Percentiles rank a stretch among this genome's conserved stretches.
phyloP scores from a whole-genome alignment of 225 moss, liverwort and hornwort species.

The Marchantia paleacea region DNA sequence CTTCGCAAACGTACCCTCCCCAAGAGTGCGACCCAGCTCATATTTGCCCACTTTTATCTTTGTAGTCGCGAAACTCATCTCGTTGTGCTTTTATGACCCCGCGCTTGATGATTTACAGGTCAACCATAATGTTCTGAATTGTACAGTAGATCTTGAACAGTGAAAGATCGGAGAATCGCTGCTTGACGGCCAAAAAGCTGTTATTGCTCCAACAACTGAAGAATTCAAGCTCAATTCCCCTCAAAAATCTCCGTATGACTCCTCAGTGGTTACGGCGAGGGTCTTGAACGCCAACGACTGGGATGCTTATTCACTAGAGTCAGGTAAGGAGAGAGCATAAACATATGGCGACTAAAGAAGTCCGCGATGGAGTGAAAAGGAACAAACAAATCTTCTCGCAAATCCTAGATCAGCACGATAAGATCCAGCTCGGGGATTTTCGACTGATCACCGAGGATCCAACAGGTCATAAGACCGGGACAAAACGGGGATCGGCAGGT shows the following conservation, averaged over 20 bases:
- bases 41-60: conserved; percentile 44
- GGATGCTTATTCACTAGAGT: not conserved
- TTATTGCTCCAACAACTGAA: conserved; percentile 3
- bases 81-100: conserved; percentile 6
- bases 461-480: conserved; percentile 9
- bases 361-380: not conserved
- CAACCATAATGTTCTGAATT: conserved; percentile 6
- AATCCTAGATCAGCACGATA: conserved; percentile 22
- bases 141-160: conserved; percentile 17
- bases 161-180: not conserved
- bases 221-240: not conserved
- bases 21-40: conserved; percentile 49
- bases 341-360: conserved; percentile 14
- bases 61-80: conserved; percentile 31
- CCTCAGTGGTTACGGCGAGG: conserved; percentile 1
- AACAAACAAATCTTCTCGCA: not conserved
- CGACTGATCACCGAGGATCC: conserved; percentile 29
- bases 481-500: conserved; percentile 6
- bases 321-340: conserved; percentile 10
- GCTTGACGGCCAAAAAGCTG: not conserved
- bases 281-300: conserved; percentile 11
- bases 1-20: conserved; percentile 53
- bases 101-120: conserved; percentile 13
- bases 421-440: conserved; percentile 24
- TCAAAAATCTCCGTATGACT: not conserved